Evolutionary conservation across 352 stramenopile species (phyloP).

Genomic region (Globisporangium spiculum): DNA sequence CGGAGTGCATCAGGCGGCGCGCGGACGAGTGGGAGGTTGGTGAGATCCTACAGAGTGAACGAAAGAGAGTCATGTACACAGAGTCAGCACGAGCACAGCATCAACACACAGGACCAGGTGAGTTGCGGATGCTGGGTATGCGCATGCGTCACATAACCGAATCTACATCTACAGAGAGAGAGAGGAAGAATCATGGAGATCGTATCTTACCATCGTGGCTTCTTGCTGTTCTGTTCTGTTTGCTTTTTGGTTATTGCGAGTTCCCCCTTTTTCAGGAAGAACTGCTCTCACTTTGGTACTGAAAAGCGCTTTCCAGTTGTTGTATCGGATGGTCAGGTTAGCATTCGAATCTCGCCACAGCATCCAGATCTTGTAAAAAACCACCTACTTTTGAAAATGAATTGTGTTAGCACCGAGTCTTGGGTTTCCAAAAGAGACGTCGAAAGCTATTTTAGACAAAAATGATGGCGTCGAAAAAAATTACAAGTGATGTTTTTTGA

Average conservation of each 20-base stretch:
- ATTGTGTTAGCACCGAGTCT: no score
- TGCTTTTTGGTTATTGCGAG: constrained; percentile 6
- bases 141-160: no score
- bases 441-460: no score
- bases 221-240: constrained; percentile 8
- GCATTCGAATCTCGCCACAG: neutral
- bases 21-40: constrained; percentile 77
- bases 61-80: neutral
- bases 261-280: constrained; percentile 4
- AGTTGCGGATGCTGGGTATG: no score
- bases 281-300: neutral
- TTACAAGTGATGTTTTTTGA: no score
- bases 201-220: constrained; percentile 10
- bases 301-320: neutral
- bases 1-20: constrained; percentile 75
- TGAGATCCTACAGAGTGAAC: constrained; percentile 42
- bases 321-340: neutral
- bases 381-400: no score
- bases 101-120: no score
- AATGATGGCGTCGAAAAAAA: no score
- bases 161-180: no score
- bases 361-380: no score
- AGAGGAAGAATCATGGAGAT: neutral
- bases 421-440: no score
- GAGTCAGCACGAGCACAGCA: neutral